Evolutionary conservation across 495 filamentous ascomycete species (phyloP).

Genomic region (Parathielavia hyrcaniae): DNA sequence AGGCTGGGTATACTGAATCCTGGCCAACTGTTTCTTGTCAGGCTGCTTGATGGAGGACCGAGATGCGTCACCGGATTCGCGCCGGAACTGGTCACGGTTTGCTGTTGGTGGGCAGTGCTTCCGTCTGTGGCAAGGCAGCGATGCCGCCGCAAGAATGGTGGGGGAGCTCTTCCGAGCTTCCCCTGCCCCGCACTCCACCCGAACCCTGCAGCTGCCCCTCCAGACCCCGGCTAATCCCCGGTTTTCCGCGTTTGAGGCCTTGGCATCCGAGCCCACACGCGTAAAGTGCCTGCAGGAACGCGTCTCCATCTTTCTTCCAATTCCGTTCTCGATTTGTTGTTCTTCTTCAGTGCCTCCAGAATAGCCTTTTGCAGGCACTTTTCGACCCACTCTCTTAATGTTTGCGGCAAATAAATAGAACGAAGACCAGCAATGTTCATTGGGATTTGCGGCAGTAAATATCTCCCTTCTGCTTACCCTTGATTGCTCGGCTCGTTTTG

Average conservation of each 20-base stretch:
- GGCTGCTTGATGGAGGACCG: too few species aligned
- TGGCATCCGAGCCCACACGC: conserved; percentile 1
- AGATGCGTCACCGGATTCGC: conserved; percentile 5
- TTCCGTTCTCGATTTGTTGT: not conserved
- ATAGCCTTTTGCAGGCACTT: not conserved
- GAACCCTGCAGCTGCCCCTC: conserved; percentile 10
- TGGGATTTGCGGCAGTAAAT: conserved; percentile 81
- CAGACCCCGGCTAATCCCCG: conserved; percentile 20
- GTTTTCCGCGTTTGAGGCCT: not conserved
- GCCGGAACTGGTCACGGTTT: not conserved
- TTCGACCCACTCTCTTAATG: too few species aligned
- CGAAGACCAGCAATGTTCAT: conserved; percentile 64
- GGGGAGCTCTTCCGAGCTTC: conserved; percentile 12
- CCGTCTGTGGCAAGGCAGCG: conserved; percentile 9
- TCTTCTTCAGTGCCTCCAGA: not conserved
- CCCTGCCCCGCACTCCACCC: conserved; percentile 18
- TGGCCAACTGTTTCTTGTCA: too few species aligned
- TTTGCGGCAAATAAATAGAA: too few species aligned
- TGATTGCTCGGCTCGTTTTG: conserved; percentile 14
- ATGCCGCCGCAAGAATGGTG: conserved; percentile 7
- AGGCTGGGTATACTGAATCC: too few species aligned
- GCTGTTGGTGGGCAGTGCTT: not conserved
- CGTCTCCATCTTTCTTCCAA: conserved; percentile 3
- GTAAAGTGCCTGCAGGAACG: conserved; percentile 25
- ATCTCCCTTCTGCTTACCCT: conserved; percentile 10